These are phyloP conservation scores for Aspergillus pseudotamarii DNA, from an alignment of 2,329 filamentous ascomycete genomes.

Conservation along the genomic window DNA sequence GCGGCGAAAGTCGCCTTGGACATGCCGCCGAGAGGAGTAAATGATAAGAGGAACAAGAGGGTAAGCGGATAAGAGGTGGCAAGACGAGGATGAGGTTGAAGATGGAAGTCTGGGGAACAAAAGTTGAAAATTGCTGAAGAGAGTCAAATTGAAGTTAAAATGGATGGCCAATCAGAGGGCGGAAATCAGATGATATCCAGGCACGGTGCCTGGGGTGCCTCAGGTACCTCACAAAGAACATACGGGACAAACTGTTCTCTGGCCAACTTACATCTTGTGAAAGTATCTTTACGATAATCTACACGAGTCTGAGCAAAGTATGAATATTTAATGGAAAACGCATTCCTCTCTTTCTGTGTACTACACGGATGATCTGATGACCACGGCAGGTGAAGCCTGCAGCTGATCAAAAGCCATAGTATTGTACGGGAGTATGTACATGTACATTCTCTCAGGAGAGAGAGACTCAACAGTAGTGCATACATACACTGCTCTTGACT, in stretches of 20 bases:
- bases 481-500: neutral
- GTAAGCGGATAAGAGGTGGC: neutral
- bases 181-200: slow-evolving; percentile 11
- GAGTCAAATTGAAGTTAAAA: slow-evolving; percentile 11
- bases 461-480: neutral
- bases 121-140: slow-evolving; percentile 4
- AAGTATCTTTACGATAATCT: neutral
- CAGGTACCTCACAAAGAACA: neutral
- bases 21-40: slow-evolving; percentile 55
- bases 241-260: neutral
- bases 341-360: neutral
- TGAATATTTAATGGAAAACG: neutral
- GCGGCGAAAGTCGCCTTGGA: slow-evolving; percentile 77
- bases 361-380: neutral
- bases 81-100: neutral
- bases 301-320: neutral
- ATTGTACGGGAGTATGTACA: neutral
- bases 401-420: neutral
- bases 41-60: neutral
- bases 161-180: slow-evolving; percentile 9
- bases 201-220: neutral
- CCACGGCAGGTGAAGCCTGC: neutral
- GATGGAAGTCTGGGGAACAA: neutral
- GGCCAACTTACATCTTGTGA: too few species aligned
- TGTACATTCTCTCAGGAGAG: neutral